Evolutionary conservation across 2,329 filamentous ascomycete species (phyloP), one percentile per base, ranked within the genome.

Genomic region (Colletotrichum sp.): DNA sequence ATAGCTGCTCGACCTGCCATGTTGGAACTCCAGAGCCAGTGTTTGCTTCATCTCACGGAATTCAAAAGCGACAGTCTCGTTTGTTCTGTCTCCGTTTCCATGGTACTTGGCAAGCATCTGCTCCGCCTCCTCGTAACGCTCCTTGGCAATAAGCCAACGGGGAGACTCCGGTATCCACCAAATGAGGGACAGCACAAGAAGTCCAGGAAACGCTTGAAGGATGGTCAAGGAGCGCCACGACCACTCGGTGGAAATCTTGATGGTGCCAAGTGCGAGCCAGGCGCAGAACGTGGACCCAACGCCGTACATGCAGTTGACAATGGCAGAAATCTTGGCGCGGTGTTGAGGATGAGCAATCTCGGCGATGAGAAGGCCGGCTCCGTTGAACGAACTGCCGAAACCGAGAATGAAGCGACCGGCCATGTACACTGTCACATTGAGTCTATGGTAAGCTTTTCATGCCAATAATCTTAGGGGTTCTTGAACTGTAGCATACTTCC

Each of bases 351-450:
- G 63, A 10, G 63, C 63, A 24, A 66, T 48, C 63, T 66, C 63
- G 13, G 63, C 32, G 24, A 66, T 48, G 8, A 66, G 63, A 6
- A 66, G 36, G 1, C 63, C 63, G 12, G 63, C 63, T 16, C 85
- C 90, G 79, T 92, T 87, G 79, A 91, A 93, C 87, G 92, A 87
- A 88, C 60, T 36, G 5, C n/a, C 16, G 13, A 13, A 26, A 24
- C 34, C 71, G 74, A 86, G 82, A n/a, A 83, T 77, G 57, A 85
- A 84, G 26, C 84, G 78, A 34, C 88, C 88, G 3, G 63, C 78
- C 88, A 85, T 48, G 55, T 69, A 24, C 71, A 66, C 63, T 66
- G 18, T 44, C 39, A 48, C 10, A 6, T 36, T 7, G 5, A 10
- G 1, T 32, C 3, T 1, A 5, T 22, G 22, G 63, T 66, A 12